Evolutionary conservation across 768 basidiomycete species (phyloP), one percentile per base, ranked within the genome.

Genomic region (Hygrophoropsis aurantiaca): DNA sequence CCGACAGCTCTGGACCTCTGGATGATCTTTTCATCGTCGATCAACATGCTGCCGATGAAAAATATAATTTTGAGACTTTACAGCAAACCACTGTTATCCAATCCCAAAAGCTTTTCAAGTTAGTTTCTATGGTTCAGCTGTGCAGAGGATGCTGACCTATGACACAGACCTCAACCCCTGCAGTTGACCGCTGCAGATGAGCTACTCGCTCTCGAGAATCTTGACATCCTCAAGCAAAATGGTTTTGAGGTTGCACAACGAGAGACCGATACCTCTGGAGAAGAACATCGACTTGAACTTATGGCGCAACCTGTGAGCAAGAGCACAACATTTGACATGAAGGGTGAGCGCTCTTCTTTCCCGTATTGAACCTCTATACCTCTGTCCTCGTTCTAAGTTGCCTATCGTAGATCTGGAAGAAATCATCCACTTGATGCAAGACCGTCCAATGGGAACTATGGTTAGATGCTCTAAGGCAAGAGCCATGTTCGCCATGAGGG

Each of bases 11-110:
- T 16, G 39, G 19, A 27, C 30, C 9, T 32, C 72, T 82, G 69
- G 94, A 98, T 60, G 95, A 99, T 58, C 71, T 99, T 34, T 98
- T 97, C 68, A 93, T 99, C 52, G 79, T 98, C 15, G 95, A 98
- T 58, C 95, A 98, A 61, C 95, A 98, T 65, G 95, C 95, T 4
- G 85, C 91, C 5, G 97, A 99, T 66, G 97, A 98, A 68, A 98
- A 98, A 71, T 97, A 90, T 69, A 98, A 98, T 62, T 98, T 98
- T 61, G 97, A 98, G 73, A 88, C 81, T 1, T 69, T 98, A 47
- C 95, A 98, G 65, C 76, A 80, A 54, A 92, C 84, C n/a, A 97
- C 94, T 10, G 79, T 77, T 42, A 94, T 99, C 47, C 79, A 89
- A 55, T 90, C 88, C 2, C 95, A 98, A 58, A 82, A 73, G 50